phyloP scores from a whole-genome alignment of 176 grass and related monocot species.

The Oryza rufipogon region DNA sequence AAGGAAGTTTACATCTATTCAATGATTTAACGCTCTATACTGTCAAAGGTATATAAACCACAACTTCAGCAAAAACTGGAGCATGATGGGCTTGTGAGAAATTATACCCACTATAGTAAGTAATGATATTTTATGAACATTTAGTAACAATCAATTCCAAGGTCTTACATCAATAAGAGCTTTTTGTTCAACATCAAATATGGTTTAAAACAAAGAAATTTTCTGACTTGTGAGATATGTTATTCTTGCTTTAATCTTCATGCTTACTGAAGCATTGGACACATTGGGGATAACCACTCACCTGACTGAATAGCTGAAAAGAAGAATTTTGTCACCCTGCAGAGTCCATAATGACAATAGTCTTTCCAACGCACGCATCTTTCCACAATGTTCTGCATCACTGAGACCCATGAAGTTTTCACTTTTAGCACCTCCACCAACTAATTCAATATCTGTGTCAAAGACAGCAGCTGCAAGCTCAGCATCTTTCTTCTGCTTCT shows the following conservation, averaged over 20 bases:
- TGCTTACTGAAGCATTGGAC: conserved; percentile 2
- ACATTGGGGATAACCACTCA: conserved; percentile 24
- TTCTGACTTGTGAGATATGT: conserved; percentile 22
- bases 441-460: conserved; percentile 74
- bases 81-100: conserved; percentile 8
- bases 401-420: conserved; percentile 97
- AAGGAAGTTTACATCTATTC: conserved; percentile 9
- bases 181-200: conserved; percentile 19
- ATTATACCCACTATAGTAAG: not conserved
- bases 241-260: not conserved
- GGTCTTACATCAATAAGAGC: not conserved
- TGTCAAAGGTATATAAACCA: conserved; percentile 7
- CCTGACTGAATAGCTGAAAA: conserved; percentile 99
- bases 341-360: conserved; percentile 71
- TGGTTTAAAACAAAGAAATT: conserved; percentile 16
- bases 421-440: conserved; percentile 73
- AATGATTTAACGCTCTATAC: conserved; percentile 19
- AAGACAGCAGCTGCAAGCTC: conserved; percentile 87
- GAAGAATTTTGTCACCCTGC: conserved; percentile 90
- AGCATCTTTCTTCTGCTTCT: conserved; percentile 98
- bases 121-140: conserved; percentile 15
- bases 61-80: not conserved
- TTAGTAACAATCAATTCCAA: conserved; percentile 1
- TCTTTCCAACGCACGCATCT: conserved; percentile 88
- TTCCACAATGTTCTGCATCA: conserved; percentile 91